These are phyloP conservation scores for Fusarium sp. DNA, from an alignment of 2,329 filamentous ascomycete species.

Conservation along the genomic window DNA sequence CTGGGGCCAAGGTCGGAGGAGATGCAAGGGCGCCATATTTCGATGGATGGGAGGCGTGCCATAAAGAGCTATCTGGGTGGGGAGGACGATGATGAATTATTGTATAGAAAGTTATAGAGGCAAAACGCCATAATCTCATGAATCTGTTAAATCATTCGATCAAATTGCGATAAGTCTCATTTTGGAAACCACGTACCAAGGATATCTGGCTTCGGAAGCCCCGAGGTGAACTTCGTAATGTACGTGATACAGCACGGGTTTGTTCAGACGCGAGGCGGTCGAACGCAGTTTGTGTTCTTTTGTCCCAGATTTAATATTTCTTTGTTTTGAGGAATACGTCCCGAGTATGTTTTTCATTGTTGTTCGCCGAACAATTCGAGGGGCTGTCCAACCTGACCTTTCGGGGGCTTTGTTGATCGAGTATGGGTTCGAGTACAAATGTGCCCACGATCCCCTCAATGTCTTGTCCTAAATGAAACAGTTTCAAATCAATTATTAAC, in stretches of 20 bases:
- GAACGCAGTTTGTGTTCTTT: neutral
- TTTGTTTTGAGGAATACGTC: neutral
- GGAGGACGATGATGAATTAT: constrained; percentile 18
- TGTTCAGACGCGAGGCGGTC: neutral
- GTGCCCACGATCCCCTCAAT: neutral
- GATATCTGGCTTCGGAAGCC: neutral
- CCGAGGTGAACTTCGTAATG: neutral
- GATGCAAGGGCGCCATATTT: constrained; percentile 20
- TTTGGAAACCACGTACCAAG: neutral
- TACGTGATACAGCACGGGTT: neutral
- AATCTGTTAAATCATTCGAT: neutral
- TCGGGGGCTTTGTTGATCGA: neutral
- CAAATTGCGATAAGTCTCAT: neutral
- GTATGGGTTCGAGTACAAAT: neutral
- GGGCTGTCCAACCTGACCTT: neutral
- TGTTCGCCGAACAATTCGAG: neutral
- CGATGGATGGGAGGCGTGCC: constrained; percentile 14
- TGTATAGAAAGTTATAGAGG: neutral
- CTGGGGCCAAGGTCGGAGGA: constrained; percentile 1
- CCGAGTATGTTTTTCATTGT: accelerated
- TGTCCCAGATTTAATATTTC: neutral
- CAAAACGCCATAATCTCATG: neutral
- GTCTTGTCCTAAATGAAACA: neutral
- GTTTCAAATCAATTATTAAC: neutral
- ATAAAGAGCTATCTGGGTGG: constrained; percentile 3